A percentile compares a stretch with the other conserved stretches of the same genome.
These are phyloP conservation scores for Capsicum baccatum DNA, from an alignment of 257 asterid species.

Conservation along the genomic window DNA sequence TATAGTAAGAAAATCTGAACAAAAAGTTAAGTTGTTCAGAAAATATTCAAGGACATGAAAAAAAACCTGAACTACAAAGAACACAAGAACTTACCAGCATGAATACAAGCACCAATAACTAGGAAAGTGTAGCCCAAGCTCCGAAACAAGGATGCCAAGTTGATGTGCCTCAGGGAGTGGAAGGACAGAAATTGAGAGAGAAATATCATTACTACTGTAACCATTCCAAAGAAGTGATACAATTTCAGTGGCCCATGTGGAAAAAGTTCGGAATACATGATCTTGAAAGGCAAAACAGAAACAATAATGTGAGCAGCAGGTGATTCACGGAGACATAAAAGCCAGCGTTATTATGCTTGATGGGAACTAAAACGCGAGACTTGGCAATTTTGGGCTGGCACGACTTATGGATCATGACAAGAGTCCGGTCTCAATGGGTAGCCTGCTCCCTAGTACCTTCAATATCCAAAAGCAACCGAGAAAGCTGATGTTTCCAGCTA, in stretches of 20 bases:
- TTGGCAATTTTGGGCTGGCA: constrained; percentile 87
- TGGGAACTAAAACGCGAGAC: constrained; percentile 57
- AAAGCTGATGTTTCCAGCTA: constrained; percentile 85
- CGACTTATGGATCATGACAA: constrained; percentile 60
- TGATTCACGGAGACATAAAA: background rate
- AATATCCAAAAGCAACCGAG: constrained; percentile 85
- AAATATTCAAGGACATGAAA: too few species aligned
- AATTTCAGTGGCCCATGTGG: constrained; percentile 55
- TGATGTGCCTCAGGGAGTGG: constrained; percentile 95
- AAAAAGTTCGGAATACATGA: constrained; percentile 75
- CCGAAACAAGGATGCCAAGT: constrained; percentile 73
- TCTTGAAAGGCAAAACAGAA: constrained; percentile 42
- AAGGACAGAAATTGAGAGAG: constrained; percentile 93
- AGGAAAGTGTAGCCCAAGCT: constrained; percentile 84
- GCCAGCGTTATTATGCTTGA: constrained; percentile 57
- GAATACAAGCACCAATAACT: constrained; percentile 87
- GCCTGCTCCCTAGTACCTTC: constrained; percentile 59
- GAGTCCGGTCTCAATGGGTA: constrained; percentile 67
- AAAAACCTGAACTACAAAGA: background rate
- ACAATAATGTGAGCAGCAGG: too few species aligned
- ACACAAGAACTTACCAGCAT: constrained; percentile 56
- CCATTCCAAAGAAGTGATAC: constrained; percentile 67
- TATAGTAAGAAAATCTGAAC: too few species aligned
- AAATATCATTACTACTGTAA: constrained; percentile 74
- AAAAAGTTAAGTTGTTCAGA: too few species aligned